Evolutionary conservation across 2,329 filamentous ascomycete species (phyloP), one percentile per base, ranked within the genome.

Genomic region (Aureobasidium subglaciale): DNA sequence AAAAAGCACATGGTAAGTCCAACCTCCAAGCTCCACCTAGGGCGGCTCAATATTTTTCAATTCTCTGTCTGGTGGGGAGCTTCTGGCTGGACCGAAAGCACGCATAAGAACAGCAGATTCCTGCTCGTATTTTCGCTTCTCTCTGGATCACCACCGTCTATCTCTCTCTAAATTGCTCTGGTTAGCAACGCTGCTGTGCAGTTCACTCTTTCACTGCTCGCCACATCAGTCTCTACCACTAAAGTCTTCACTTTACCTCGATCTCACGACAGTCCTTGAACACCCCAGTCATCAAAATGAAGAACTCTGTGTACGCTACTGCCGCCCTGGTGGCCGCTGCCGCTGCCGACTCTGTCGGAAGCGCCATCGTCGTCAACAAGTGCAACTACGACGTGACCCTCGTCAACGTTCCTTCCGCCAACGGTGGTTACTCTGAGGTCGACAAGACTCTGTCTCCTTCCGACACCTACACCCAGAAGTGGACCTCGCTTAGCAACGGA

Each of bases 161-260:
- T 63, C 63, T 61, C 61, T 62, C 62, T 59, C 58, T n/a, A n/a
- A 59, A 59, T 56, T 60, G 62, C 64, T 66, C 61, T 62, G 62
- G 63, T 62, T 64, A 63, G 61, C 62, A 56, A 59, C 60, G 50
- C 65, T 67, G 66, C 66, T 66, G 65, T 63, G 65, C 66, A 65
- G 66, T 68, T 62, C 64, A 65, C 62, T 65, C 64, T 60, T 59
- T 65, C 63, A 49, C 54, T 60, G 55, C 61, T 62, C 62, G 61
- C 42, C 56, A 55, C 60, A 58, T 60, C 63, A 64, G 59, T 65
- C 64, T 59, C 63, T 52, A 62, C 22, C 57, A 59, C 55, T 52
- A 58, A 61, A 15, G 18, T 53, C 18, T 42, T 27, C 41, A 22
- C 29, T 43, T 9, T 8, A 43, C 20, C 20, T 29, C 27, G 18